Base-by-base conservation (phyloP, 2,329 filamentous ascomycete species). In the Exophiala sp. region DNA sequence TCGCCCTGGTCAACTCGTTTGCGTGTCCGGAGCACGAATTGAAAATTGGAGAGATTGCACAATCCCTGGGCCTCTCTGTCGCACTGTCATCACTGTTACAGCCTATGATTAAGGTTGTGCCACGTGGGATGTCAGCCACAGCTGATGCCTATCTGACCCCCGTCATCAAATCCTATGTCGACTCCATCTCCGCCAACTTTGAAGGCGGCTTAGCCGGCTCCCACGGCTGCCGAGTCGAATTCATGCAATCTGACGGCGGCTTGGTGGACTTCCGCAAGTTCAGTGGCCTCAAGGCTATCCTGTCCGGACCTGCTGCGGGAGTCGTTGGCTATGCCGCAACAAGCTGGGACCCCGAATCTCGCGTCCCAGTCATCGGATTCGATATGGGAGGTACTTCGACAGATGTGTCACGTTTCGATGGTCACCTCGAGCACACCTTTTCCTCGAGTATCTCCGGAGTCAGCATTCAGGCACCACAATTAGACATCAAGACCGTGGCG, bases 311-410 rank as follows among this genome's bases (percentile, higher is more conserved):
- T 1, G 91, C 91, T n/a, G 91, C 90, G 32, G 91, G 91, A 39
- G 91, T 96, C 0, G 91, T 96, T 0, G 52, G 52, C n/a, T 50
- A 39, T 49, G 52, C 52, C 8, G 32, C 12, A 8, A 40, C 38
- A 14, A 9, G 24, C 14, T 94, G 91, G 65, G 29, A 40, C 32
- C 9, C 39, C 12, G 11, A 90, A 68, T 87, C 88, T 39, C 48
- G 57, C 10, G 51, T 82, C 2, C 88, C 88, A 0, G 86, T 94
- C 6, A 92, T 95, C n/a, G 89, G 89, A 0, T 94, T 95, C 64
- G 89, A 94, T 65, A 95, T 95, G 89, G 88, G 88, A 36, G 89
- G 89, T 11, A 95, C 89, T 0, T 88, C 84, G 56, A 95, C 89
- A 1, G 89, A 95, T 68, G 89, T 94, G 4, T 91, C 87, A 33